Evolutionary conservation across 208 protist genomes (phyloP).

Genomic region (Endotrypanum monterogeii): DNA sequence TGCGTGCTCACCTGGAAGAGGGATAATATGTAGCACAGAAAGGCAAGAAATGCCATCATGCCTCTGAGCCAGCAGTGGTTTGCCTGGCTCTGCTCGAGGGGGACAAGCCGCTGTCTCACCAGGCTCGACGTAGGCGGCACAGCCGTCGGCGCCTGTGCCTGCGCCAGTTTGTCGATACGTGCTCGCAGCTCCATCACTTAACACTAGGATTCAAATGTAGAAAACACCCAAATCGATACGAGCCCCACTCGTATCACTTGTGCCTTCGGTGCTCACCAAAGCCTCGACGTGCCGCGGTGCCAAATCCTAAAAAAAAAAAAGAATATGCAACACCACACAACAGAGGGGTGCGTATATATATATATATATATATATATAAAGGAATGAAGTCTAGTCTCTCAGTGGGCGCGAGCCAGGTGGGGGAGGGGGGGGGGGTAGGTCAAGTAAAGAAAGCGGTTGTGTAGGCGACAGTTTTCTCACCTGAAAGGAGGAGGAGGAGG

Average conservation of each 20-base stretch:
- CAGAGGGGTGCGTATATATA: too few species aligned
- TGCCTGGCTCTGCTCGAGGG: conserved; percentile 41
- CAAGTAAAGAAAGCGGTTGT: too few species aligned
- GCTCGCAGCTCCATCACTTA: conserved; percentile 51
- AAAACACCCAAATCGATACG: neutral
- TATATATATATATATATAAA: too few species aligned
- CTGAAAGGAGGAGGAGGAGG: neutral
- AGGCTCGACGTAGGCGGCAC: conserved; percentile 31
- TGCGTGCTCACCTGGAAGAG: conserved; percentile 47
- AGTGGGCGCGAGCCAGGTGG: neutral
- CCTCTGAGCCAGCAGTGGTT: conserved; percentile 57
- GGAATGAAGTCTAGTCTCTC: neutral
- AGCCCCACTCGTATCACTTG: neutral
- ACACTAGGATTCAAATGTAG: neutral
- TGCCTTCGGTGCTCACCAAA: neutral
- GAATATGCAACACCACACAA: too few species aligned
- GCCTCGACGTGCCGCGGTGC: neutral
- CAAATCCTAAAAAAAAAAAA: too few species aligned
- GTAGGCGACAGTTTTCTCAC: too few species aligned
- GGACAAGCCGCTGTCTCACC: conserved; percentile 30
- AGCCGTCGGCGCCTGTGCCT: conserved; percentile 40
- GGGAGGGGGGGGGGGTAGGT: neutral
- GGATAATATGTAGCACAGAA: conserved; percentile 51
- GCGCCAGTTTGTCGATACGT: conserved; percentile 42
- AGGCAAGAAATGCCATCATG: conserved; percentile 54